Conservation (phyloP, 805 yeast genomes). For the Wickerhamiella qilinensis region DNA sequence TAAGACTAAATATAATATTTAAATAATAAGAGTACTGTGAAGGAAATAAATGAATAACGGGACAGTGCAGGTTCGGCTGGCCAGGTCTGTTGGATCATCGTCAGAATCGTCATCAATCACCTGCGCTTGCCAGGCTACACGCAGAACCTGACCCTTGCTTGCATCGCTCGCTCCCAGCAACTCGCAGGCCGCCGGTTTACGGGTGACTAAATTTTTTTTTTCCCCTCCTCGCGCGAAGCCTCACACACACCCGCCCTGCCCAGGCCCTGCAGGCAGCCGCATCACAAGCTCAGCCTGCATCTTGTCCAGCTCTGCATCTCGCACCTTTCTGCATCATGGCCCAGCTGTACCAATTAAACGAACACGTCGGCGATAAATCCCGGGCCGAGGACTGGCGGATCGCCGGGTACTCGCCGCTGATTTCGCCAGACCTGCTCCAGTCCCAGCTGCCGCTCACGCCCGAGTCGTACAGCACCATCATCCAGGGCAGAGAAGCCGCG, state of each 20-base stretch:
- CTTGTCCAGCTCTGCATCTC: background rate
- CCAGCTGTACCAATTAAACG: slow-evolving; percentile 11
- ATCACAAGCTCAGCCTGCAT: too few species aligned
- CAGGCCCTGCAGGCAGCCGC: too few species aligned
- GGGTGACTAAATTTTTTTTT: background rate
- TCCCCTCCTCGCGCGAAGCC: background rate
- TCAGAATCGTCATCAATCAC: too few species aligned
- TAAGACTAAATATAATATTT: background rate
- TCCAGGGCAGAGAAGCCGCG: slow-evolving; percentile 64
- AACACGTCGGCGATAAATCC: slow-evolving; percentile 14
- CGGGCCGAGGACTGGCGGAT: slow-evolving; percentile 29
- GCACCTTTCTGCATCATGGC: background rate
- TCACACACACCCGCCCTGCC: too few species aligned
- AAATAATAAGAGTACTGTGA: background rate
- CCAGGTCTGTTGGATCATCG: too few species aligned
- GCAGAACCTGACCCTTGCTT: too few species aligned
- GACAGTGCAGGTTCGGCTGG: too few species aligned
- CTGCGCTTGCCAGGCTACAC: too few species aligned
- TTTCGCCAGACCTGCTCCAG: slow-evolving; percentile 82
- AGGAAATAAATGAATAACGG: background rate
- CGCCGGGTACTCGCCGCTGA: slow-evolving; percentile 83
- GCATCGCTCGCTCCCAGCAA: too few species aligned
- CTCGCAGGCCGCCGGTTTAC: too few species aligned
- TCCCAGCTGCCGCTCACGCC: slow-evolving; percentile 60
- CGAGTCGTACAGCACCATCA: slow-evolving; percentile 43